These are phyloP conservation scores for Cicer pinnatifidum DNA, from an alignment of 306 rosid genomes.

Conservation along the genomic window DNA sequence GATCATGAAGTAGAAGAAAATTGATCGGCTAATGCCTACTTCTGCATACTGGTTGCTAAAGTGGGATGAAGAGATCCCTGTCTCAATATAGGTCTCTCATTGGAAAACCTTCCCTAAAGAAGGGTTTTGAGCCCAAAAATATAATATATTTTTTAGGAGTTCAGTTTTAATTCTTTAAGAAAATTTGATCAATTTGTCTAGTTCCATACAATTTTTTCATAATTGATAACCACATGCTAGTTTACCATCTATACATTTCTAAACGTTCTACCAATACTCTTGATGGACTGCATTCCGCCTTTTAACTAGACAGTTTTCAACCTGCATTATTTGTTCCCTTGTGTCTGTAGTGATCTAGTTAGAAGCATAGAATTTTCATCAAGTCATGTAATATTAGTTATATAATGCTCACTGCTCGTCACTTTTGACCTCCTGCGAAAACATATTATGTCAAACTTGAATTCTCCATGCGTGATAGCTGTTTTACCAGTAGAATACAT, in stretches of 20 bases:
- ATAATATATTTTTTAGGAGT: constrained; percentile 46
- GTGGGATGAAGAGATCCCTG: constrained; percentile 24
- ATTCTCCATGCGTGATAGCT: constrained; percentile 19
- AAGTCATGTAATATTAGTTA: constrained; percentile 14
- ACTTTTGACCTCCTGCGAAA: constrained; percentile 26
- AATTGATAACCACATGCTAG: not conserved
- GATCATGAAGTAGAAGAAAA: constrained; percentile 32
- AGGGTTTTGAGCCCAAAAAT: constrained; percentile 22
- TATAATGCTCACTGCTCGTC: constrained; percentile 33
- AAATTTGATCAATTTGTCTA: constrained; percentile 19
- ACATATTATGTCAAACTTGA: not conserved
- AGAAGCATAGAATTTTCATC: constrained; percentile 6
- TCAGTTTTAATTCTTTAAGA: constrained; percentile 9
- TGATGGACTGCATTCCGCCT: constrained; percentile 23
- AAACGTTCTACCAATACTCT: constrained; percentile 7
- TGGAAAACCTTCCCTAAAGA: constrained; percentile 22
- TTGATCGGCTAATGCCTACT: constrained; percentile 7
- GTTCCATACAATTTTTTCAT: not conserved
- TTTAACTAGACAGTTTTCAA: not conserved
- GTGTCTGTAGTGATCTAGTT: constrained; percentile 15
- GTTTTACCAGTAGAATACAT: constrained; percentile 22
- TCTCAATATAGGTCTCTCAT: constrained; percentile 21
- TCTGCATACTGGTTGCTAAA: constrained; percentile 24
- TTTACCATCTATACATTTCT: constrained; percentile 14
- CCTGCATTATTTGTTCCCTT: constrained; percentile 2